Percentiles rank a stretch among this genome's conserved stretches.
Evolutionary conservation across 2,329 filamentous ascomycete species (phyloP).

Genomic region (Alternaria longipes): DNA sequence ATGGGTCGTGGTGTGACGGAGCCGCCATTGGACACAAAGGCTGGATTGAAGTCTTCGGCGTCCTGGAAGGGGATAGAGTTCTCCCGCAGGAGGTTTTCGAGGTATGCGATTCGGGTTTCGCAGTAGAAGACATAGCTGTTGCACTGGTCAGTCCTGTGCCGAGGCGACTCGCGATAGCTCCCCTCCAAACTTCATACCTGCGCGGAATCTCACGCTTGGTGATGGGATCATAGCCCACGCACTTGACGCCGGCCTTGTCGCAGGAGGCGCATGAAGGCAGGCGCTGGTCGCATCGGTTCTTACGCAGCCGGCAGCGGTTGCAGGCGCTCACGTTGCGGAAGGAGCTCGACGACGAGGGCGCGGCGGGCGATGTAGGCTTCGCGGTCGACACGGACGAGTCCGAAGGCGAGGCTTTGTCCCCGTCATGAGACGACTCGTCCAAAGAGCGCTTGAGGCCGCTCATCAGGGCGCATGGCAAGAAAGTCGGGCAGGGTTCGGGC

Average conservation of each 20-base stretch:
- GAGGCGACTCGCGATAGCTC: conserved; percentile 9
- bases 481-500: conserved; percentile 18
- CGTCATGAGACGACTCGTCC: conserved; percentile 49
- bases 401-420: conserved; percentile 41
- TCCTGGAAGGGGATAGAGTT: conserved; percentile 77
- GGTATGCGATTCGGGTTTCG: conserved; percentile 82
- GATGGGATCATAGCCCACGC: conserved; percentile 95
- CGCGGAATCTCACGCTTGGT: conserved; percentile 95
- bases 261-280: conserved; percentile 90
- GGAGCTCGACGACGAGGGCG: conserved; percentile 45
- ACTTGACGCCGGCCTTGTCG: conserved; percentile 89
- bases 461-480: conserved; percentile 52
- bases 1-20: conserved; percentile 18
- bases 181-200: conserved; percentile 52
- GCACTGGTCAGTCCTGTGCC: conserved; percentile 17
- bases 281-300: conserved; percentile 94
- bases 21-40: conserved; percentile 51
- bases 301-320: conserved; percentile 84
- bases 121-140: conserved; percentile 91
- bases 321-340: conserved; percentile 80
- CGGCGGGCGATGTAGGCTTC: conserved; percentile 45
- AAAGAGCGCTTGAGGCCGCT: conserved; percentile 52
- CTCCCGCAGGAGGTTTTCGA: conserved; percentile 77
- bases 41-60: conserved; percentile 68
- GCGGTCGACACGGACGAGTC: conserved; percentile 32